These are phyloP conservation scores for Citrus sp. DNA, from an alignment of 345 rosid species.

Conservation along the genomic window DNA sequence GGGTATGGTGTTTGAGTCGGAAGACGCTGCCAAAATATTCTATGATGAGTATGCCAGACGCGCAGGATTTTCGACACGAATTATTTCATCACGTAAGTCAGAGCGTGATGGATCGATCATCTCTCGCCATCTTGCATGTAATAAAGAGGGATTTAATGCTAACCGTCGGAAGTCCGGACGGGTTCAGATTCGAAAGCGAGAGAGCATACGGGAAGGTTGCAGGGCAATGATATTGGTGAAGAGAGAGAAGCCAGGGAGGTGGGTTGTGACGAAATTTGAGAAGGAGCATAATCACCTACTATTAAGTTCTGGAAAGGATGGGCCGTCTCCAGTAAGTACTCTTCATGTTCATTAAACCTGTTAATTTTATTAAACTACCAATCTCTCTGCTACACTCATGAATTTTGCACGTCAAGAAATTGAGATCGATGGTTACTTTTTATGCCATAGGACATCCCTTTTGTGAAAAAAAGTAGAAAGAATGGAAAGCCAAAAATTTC, in stretches of 20 bases:
- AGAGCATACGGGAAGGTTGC: constrained; percentile 48
- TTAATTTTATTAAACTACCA: background rate
- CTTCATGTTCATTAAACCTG: background rate
- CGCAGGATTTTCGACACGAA: constrained; percentile 39
- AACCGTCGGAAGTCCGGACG: constrained; percentile 31
- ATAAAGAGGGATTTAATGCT: constrained; percentile 49
- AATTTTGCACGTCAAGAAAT: background rate
- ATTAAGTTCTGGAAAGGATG: constrained; percentile 21
- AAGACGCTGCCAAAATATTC: constrained; percentile 42
- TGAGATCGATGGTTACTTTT: background rate
- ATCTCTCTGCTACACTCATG: background rate
- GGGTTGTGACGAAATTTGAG: constrained; percentile 38
- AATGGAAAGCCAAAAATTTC: no score
- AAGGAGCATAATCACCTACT: constrained; percentile 53
- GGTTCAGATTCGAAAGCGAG: constrained; percentile 40
- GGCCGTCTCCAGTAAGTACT: constrained; percentile 15
- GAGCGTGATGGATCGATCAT: constrained; percentile 44
- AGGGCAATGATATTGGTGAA: constrained; percentile 45
- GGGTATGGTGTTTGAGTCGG: constrained; percentile 54
- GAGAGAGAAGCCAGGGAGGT: constrained; percentile 38
- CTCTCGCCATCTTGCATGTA: constrained; percentile 46
- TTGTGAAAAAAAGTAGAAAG: background rate
- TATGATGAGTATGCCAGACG: constrained; percentile 46
- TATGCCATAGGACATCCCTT: background rate
- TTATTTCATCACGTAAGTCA: constrained; percentile 42